Base-by-base conservation (phyloP, 495 filamentous ascomycete genomes). In the Trichoderma virens region DNA sequence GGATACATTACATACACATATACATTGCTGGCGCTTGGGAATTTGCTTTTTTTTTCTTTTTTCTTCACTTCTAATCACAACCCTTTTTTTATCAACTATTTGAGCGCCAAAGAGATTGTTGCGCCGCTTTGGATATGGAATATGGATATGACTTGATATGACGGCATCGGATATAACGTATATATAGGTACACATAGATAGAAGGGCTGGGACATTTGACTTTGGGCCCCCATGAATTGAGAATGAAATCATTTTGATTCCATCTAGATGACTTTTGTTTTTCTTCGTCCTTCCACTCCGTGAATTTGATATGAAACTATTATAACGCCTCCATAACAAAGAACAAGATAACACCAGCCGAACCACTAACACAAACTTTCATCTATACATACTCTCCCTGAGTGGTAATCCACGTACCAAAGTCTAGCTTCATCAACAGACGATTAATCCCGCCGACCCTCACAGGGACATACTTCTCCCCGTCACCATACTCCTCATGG, bases 401-500 rank as follows among this genome's bases (percentile, higher is more conserved):
- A 8, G 51, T 56, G 14, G 81, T 70, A 65, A 79, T 77, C 78
- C 78, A 80, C 9, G 73, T 74, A 1, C 77, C 78, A 66, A 90
- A 91, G 77, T 94, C 91, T 64, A 96, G 75, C 72, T 93, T 93
- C 89, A 95, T 92, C 54, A 96, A 71, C 71, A 96, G 77, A 62
- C 89, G 79, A 76, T 93, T 90, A 27, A 94, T 85, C 8, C 90
- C 89, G 3, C 86, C 87, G 4, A 86, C 81, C 54, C 85, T 84
- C 62, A 83, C 79, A 7, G 88, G 87, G 62, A 83, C 79, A 71
- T 86, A 91, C 51, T 13, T 56, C 43, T 67, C 71, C 25, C 74
- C 79, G 16, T 56, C 51, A 5, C 74, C 72, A 65, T 64, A 72
- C 68, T 79, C 73, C 59, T 74, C 69, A 70, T 76, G 65, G 73